Evolutionary conservation across 345 rosid species (phyloP), one percentile per base, ranked within the genome.

Genomic region (Pistacia vera): DNA sequence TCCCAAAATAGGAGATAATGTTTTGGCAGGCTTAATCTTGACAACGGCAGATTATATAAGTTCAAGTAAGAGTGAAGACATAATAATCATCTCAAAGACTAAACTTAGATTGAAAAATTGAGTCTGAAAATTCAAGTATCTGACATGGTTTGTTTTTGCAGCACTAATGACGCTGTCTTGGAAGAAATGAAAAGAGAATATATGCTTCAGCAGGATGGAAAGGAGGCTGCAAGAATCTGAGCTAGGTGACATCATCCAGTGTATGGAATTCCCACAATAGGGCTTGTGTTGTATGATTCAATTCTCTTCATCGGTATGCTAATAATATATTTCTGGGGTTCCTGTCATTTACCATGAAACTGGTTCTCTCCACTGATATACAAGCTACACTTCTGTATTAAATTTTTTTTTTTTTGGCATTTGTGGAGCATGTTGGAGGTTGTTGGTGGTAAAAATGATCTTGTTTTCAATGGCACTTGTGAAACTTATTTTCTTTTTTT

Each of bases 131-230:
- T 68, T 51, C 33, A 44, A 71, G 28, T 41, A 13, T 22, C 63
- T 46, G 12, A 22, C 18, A 1, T 41, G 56, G 64, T 46, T 51
- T 36, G 56, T 74, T 81, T 70, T 67, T 78, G 80, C 91, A 96
- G 98, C 86, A 93, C 99, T 28, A 93, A 92, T 79, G 98, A 92
- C 68, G 78, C 79, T 6, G 89, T 96, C 67, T 80, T 96, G 87
- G 99, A 93, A 81, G 90, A 93, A 72, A 92, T 95, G 99, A 95
- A 95, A 86, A 90, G 55, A 82, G 92, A 84, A 62, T 95, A 95
- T 83, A 82, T 77, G 88, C 87, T 85, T 64, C 91, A 90, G 77
- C 87, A 93, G 85, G 92, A 86, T 79, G 81, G 80, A 18, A 86
- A 88, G 80, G 63, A 79, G 56, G 73, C 90, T 25, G 70, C 75